These are phyloP conservation scores for Glaciozyma antarctica DNA, from an alignment of 768 basidiomycete species.

Conservation along the genomic window DNA sequence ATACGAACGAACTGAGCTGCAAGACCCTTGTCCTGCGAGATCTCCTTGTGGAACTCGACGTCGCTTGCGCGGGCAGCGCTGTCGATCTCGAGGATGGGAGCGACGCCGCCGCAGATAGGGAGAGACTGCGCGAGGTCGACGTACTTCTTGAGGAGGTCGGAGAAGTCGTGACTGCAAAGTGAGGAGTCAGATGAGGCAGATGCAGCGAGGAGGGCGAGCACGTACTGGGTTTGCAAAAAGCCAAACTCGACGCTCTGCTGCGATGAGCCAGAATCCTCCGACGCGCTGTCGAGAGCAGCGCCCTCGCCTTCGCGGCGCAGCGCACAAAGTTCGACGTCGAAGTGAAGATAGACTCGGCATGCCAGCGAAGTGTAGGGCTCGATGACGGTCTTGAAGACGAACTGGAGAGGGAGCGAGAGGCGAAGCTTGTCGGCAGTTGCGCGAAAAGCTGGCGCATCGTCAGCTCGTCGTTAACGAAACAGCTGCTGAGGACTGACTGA, in stretches of 20 bases:
- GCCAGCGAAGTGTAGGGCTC: constrained; percentile 4
- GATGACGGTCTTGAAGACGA: neutral
- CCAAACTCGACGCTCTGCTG: constrained; percentile 4
- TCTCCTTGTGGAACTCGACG: neutral
- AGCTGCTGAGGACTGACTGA: neutral
- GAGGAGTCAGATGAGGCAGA: neutral
- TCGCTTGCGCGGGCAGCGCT: neutral
- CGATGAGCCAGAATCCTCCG: neutral
- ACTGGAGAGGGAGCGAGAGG: constrained; percentile 1
- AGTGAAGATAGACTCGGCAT: neutral
- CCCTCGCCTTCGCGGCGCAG: neutral
- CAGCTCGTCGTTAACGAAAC: neutral
- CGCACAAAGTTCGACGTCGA: neutral
- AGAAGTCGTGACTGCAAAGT: neutral
- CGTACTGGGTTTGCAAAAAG: neutral
- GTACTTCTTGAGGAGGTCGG: neutral
- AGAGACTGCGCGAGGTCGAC: neutral
- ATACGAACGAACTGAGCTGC: neutral
- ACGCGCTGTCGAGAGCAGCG: neutral
- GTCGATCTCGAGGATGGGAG: constrained; percentile 4
- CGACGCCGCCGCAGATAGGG: neutral
- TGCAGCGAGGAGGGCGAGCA: neutral
- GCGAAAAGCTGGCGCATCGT: neutral
- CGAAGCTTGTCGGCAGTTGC: constrained; percentile 6
- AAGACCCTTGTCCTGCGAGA: neutral